Evolutionary conservation across 2,329 filamentous ascomycete genomes (phyloP).

Genomic region (Alternaria gaisen): DNA sequence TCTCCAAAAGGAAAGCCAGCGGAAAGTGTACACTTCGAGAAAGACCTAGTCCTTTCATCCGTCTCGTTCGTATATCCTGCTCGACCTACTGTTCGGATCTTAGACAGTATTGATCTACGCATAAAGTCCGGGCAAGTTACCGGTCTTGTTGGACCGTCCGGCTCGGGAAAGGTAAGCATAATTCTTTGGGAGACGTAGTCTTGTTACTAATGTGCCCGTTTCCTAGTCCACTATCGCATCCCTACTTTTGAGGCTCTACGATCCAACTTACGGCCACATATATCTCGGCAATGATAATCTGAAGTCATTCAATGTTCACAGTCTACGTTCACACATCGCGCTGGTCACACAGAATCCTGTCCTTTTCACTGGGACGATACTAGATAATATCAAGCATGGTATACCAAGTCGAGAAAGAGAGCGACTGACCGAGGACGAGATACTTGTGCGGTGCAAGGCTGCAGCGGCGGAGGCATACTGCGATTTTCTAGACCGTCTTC

Average conservation of each 20-base stretch:
- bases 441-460: conserved; percentile 55
- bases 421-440: conserved; percentile 45
- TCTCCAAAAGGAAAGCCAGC: conserved; percentile 37
- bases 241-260: conserved; percentile 54
- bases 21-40: conserved; percentile 29
- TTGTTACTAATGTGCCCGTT: not conserved
- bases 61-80: conserved; percentile 58
- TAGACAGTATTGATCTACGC: conserved; percentile 50
- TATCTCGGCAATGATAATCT: conserved; percentile 40
- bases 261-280: conserved; percentile 41
- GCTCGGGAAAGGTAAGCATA: conserved; percentile 35
- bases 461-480: conserved; percentile 66
- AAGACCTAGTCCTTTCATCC: conserved; percentile 48
- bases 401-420: conserved; percentile 29
- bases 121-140: conserved; percentile 54
- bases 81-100: conserved; percentile 51
- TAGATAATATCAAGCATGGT: conserved; percentile 50
- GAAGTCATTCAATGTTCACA: conserved; percentile 41
- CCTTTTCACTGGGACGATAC: conserved; percentile 47
- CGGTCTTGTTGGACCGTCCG: conserved; percentile 57
- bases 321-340: conserved; percentile 43
- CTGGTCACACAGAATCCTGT: conserved; percentile 47
- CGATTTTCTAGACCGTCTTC: conserved; percentile 48
- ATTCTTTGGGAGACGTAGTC: not conserved
- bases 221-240: conserved; percentile 57